A percentile compares a stretch with the other conserved stretches of the same genome.
Conservation (phyloP, 345 rosid species). For the Physaria fendleri region DNA sequence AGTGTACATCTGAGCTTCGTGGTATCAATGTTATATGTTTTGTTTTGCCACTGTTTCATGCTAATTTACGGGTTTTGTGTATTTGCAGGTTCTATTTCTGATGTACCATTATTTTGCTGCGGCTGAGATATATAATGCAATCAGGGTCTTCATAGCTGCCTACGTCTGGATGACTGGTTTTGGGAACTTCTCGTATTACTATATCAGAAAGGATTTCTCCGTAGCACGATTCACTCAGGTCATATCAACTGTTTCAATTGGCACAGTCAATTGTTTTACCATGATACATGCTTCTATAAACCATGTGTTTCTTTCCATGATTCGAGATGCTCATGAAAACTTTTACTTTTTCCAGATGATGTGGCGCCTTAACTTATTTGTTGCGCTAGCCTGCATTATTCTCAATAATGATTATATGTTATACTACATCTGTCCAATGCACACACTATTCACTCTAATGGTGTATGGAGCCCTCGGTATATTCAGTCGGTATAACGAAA, state of each 20-base stretch:
- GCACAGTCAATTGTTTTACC: background rate
- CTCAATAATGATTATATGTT: conserved; percentile 94
- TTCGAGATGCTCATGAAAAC: conserved; percentile 9
- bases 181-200: conserved; percentile 95
- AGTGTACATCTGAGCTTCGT: conserved; percentile 1
- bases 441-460: conserved; percentile 93
- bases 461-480: conserved; percentile 95
- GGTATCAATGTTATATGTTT: background rate
- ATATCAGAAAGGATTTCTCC: conserved; percentile 90
- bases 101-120: conserved; percentile 99
- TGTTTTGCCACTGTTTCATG: background rate
- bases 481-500: conserved; percentile 76
- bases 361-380: conserved; percentile 98
- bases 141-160: conserved; percentile 92
- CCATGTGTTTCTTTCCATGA: background rate
- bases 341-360: conserved; percentile 73
- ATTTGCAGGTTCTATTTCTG: conserved; percentile 75
- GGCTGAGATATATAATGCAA: conserved; percentile 85
- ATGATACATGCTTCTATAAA: background rate
- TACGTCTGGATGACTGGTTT: conserved; percentile 99
- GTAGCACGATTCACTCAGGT: conserved; percentile 95
- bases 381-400: conserved; percentile 79
- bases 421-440: conserved; percentile 99
- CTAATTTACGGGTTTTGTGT: background rate
- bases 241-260: conserved; percentile 15